Base-by-base conservation (phyloP, 1,284 basidiomycete genomes). In the Mycosarcoma maydis region DNA sequence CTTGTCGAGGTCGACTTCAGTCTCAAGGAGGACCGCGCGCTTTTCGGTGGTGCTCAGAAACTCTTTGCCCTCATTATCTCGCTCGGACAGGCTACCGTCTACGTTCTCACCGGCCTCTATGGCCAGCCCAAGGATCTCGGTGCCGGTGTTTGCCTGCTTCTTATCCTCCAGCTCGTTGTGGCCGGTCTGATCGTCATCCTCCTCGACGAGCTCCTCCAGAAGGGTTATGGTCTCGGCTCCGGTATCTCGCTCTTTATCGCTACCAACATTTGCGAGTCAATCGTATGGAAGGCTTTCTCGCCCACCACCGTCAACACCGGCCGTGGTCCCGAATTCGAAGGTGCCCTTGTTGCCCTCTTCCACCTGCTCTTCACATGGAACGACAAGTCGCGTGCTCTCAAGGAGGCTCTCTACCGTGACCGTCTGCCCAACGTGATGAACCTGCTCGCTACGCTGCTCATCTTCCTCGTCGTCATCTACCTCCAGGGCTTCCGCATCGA, bases 171-270 rank as follows among this genome's bases (percentile, higher is more conserved):
- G 83, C 90, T 98, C 73, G 87, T 97, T 76, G 90, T 91, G 50
- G 93, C 95, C 16, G 89, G 93, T 37, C 89, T 98, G 73, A 96
- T 98, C 83, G 95, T 98, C 83, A 94, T 97, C 77, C 89, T 98
- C 67, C 91, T 98, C 76, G 95, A 98, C 82, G 95, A 98, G 84
- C 91, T 98, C 58, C 90, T 98, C 62, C 94, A 97, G 81, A 98
- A 98, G 84, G 95, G 95, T 52, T 98, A 98, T 84, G 95, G 95
- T 83, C 91, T 98, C 60, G 95, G 95, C 55, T 96, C 93, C 2
- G 95, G 95, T 79, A 97, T 98, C 84, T 96, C 94, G 57, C 90
- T 98, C 67, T 98, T 98, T 87, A 97, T 98, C 76, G 95, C 95
- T 5, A 98, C 95, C 85, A 98, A 98, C 87, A 97, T 98, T 76